Conservation (phyloP, 1,139 yeast genomes). For the Yamadazyma oceani region DNA sequence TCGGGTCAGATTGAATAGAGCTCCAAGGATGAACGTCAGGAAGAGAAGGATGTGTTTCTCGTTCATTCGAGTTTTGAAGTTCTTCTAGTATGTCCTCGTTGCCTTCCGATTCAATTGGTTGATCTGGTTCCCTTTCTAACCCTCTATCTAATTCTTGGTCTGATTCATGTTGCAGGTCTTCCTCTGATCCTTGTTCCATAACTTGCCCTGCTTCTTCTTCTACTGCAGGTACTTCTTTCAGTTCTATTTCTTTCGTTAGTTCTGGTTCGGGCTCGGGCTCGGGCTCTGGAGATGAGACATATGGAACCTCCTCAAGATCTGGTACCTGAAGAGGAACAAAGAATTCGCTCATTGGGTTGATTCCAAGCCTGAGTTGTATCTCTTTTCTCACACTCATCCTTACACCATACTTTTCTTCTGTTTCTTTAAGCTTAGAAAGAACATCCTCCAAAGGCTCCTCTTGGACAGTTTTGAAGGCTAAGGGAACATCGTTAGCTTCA, state of each 20-base stretch:
- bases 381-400: conserved; percentile 21
- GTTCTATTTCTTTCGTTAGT: background rate
- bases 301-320: conserved; percentile 8
- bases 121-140: no score
- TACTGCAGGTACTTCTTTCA: background rate
- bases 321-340: conserved; percentile 17
- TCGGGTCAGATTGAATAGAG: no score
- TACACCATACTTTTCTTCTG: conserved; percentile 34
- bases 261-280: conserved; percentile 9
- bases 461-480: conserved; percentile 32
- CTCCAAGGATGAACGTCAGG: no score
- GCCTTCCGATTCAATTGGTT: no score
- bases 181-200: background rate
- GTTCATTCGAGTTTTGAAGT: no score
- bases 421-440: conserved; percentile 28
- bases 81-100: no score
- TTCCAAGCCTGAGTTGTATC: conserved; percentile 13
- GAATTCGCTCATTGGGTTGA: conserved; percentile 29
- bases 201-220: background rate
- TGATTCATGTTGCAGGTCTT: background rate
- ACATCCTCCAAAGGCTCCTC: conserved; percentile 34
- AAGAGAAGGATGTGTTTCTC: no score
- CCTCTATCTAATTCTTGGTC: no score
- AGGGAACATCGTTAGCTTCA: conserved; percentile 16
- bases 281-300: conserved; percentile 8